These are phyloP conservation scores for Paecilomyces sp. DNA, from an alignment of 2,329 filamentous ascomycete genomes.

Conservation along the genomic window DNA sequence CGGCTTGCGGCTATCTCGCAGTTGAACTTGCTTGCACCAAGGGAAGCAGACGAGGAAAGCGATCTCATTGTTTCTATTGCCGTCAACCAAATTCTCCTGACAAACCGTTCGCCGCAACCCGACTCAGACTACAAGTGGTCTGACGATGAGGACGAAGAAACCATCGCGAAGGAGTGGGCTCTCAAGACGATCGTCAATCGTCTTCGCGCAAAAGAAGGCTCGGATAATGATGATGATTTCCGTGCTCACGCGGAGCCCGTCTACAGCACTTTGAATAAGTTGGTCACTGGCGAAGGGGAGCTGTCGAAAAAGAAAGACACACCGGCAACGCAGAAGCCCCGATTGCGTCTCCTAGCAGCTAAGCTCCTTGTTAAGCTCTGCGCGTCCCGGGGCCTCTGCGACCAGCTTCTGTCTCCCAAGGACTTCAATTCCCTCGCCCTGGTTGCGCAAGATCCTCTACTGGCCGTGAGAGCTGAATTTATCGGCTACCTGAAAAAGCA, in stretches of 20 bases:
- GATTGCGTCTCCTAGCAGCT: constrained; percentile 74
- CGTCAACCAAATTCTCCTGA: constrained; percentile 65
- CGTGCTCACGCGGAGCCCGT: constrained; percentile 55
- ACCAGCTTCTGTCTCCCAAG: constrained; percentile 62
- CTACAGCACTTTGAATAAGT: constrained; percentile 69
- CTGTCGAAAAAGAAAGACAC: constrained; percentile 69
- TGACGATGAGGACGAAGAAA: constrained; percentile 69
- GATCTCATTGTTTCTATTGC: constrained; percentile 74
- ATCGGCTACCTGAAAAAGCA: constrained; percentile 77
- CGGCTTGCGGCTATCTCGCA: constrained; percentile 48
- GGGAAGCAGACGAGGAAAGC: constrained; percentile 64
- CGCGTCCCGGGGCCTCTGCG: constrained; percentile 61
- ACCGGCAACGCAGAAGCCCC: constrained; percentile 67
- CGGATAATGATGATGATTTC: constrained; percentile 36
- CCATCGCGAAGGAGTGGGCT: constrained; percentile 74
- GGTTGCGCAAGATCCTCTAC: constrained; percentile 69
- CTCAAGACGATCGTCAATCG: constrained; percentile 82
- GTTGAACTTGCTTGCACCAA: constrained; percentile 68
- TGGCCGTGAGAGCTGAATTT: constrained; percentile 70
- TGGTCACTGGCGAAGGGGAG: constrained; percentile 72
- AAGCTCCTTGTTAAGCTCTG: constrained; percentile 80
- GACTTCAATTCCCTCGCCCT: constrained; percentile 78
- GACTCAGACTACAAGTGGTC: constrained; percentile 61
- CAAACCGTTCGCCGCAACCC: constrained; percentile 52
- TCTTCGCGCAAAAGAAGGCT: constrained; percentile 58